phyloP scores from a whole-genome alignment of 345 rosid genomes.

The Geranium brycei region DNA sequence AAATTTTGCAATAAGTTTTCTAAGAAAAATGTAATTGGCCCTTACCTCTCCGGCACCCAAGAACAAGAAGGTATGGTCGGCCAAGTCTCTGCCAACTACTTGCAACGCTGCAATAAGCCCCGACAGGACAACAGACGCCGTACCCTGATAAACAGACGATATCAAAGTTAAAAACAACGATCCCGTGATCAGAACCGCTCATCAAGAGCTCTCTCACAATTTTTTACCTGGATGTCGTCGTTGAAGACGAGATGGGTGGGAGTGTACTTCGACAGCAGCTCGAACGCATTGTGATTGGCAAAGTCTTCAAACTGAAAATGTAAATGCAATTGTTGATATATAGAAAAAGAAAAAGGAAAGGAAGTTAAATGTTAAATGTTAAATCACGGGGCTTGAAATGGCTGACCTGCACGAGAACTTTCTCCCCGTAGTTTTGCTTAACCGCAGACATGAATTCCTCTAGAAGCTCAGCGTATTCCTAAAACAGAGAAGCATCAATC shows the following conservation, averaged over 20 bases:
- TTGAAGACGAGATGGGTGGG: slow-evolving; percentile 84
- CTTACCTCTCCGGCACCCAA: slow-evolving; percentile 96
- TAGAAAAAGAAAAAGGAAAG: too few relatives aligned
- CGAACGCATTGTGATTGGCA: slow-evolving; percentile 95
- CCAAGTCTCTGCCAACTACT: slow-evolving; percentile 50
- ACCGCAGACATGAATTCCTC: slow-evolving; percentile 88
- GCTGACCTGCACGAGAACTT: slow-evolving; percentile 71
- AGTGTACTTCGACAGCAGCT: slow-evolving; percentile 61
- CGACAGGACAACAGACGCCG: slow-evolving; percentile 87
- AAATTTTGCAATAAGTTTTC: too few relatives aligned
- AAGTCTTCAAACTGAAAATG: slow-evolving; percentile 85
- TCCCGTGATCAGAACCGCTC: background rate
- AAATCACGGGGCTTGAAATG: background rate
- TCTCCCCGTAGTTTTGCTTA: slow-evolving; percentile 86
- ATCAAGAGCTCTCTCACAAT: background rate
- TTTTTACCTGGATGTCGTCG: slow-evolving; percentile 83
- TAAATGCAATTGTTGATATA: background rate
- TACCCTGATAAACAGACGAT: slow-evolving; percentile 42
- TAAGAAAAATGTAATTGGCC: too few relatives aligned
- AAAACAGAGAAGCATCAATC: slow-evolving; percentile 9
- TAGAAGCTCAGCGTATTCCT: slow-evolving; percentile 87
- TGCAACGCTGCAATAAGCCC: slow-evolving; percentile 71
- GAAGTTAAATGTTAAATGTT: background rate
- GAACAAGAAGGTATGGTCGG: slow-evolving; percentile 77
- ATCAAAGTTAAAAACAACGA: slow-evolving; percentile 1